These are phyloP conservation scores for Gracilaria gracilis DNA, from an alignment of 23 red algal species.

Conservation along the genomic window DNA sequence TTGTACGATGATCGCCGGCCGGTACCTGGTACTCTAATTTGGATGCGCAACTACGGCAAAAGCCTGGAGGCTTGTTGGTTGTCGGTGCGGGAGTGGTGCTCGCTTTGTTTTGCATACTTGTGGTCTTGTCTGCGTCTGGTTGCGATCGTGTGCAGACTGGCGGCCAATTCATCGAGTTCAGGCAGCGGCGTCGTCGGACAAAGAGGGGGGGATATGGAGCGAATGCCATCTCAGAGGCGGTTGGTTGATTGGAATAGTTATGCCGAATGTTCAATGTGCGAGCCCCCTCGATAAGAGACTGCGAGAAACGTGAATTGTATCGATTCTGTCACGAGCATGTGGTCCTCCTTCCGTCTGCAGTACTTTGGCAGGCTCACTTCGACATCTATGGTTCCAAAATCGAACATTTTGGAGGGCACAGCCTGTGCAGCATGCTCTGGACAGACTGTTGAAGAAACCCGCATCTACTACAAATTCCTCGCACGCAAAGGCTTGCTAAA, in stretches of 20 bases:
- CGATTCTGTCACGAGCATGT: too few species aligned
- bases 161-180: not conserved
- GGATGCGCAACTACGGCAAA: conserved; percentile 65
- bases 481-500: too few species aligned
- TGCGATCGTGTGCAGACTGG: not conserved
- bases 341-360: too few species aligned
- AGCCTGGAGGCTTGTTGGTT: conserved; percentile 12
- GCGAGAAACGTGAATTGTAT: too few species aligned
- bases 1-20: conserved; percentile 53
- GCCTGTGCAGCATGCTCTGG: too few species aligned
- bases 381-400: too few species aligned
- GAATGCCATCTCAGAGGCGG: not conserved
- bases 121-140: not conserved
- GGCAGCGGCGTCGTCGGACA: not conserved
- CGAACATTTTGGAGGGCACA: too few species aligned
- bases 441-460: too few species aligned
- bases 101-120: not conserved
- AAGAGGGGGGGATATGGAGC: not conserved
- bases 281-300: not conserved
- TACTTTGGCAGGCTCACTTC: too few species aligned
- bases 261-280: not conserved
- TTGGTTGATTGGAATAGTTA: not conserved
- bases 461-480: too few species aligned
- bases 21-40: conserved; percentile 29
- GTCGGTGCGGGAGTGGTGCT: not conserved